Conservation (phyloP, 441 rosid genomes). For the Viola pubescens region DNA sequence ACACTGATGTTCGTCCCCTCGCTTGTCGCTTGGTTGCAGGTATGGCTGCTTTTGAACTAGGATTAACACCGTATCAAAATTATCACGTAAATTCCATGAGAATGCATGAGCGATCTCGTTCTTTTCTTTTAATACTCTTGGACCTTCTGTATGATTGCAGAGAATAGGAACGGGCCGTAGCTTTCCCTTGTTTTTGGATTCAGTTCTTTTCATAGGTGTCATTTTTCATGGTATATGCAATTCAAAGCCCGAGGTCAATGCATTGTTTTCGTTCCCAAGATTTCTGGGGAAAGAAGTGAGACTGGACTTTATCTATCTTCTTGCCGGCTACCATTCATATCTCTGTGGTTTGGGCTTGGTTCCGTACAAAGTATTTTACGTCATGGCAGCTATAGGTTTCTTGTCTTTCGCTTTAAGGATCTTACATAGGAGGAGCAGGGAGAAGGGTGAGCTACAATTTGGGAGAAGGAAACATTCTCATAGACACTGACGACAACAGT, state of each 20-base stretch:
- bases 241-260: slow-evolving; percentile 57
- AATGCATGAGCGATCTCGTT: not conserved
- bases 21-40: slow-evolving; percentile 90
- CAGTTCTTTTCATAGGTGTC: slow-evolving; percentile 61
- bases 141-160: slow-evolving; percentile 37
- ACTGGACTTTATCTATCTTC: slow-evolving; percentile 43
- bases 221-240: slow-evolving; percentile 63
- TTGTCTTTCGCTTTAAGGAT: slow-evolving; percentile 41
- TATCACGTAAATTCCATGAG: not conserved
- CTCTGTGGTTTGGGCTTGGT: slow-evolving; percentile 67
- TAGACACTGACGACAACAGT: slow-evolving; percentile 47
- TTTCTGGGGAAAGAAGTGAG: slow-evolving; percentile 42
- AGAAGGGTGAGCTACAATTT: slow-evolving; percentile 46
- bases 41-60: slow-evolving; percentile 17
- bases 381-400: slow-evolving; percentile 69
- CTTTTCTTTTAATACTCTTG: slow-evolving; percentile 6
- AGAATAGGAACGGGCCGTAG: slow-evolving; percentile 72
- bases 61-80: not conserved
- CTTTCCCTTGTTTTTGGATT: slow-evolving; percentile 81
- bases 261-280: slow-evolving; percentile 39
- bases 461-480: slow-evolving; percentile 71
- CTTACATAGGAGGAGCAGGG: slow-evolving; percentile 39
- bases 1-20: slow-evolving; percentile 87
- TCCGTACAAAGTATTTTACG: slow-evolving; percentile 70
- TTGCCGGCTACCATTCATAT: slow-evolving; percentile 68